Percentiles rank a stretch among this genome's conserved stretches.
Evolutionary conservation across 2,329 filamentous ascomycete species (phyloP).

Genomic region (Sporothrix mexicana): DNA sequence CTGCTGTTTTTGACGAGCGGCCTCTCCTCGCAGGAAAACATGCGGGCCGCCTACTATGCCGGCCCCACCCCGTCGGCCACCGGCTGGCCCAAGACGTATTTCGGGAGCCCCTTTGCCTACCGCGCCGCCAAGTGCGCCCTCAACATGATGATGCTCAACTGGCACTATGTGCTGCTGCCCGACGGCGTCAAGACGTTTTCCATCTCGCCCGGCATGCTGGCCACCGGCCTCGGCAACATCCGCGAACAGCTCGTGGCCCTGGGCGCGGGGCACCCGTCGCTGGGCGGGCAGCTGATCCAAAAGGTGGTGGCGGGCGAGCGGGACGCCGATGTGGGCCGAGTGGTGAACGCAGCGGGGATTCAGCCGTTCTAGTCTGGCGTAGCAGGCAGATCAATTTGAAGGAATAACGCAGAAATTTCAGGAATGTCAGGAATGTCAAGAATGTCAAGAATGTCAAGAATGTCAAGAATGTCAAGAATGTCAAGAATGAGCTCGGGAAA

Average conservation of each 20-base stretch:
- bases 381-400: background rate
- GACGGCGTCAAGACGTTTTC: slow-evolving; percentile 59
- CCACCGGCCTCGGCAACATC: slow-evolving; percentile 51
- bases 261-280: slow-evolving; percentile 38
- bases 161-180: slow-evolving; percentile 49
- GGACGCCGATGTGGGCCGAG: slow-evolving; percentile 41
- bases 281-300: slow-evolving; percentile 46
- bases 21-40: slow-evolving; percentile 46
- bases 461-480: too few relatives aligned
- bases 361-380: slow-evolving; percentile 18
- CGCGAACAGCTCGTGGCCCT: slow-evolving; percentile 36
- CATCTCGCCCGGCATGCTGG: slow-evolving; percentile 56
- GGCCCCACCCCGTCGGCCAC: slow-evolving; percentile 34
- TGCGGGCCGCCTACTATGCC: slow-evolving; percentile 17
- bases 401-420: too few relatives aligned
- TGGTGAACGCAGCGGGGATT: slow-evolving; percentile 17
- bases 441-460: too few relatives aligned
- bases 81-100: slow-evolving; percentile 50
- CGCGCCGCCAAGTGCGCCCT: slow-evolving; percentile 47
- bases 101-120: background rate
- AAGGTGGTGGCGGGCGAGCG: slow-evolving; percentile 49
- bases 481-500: too few relatives aligned
- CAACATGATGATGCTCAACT: slow-evolving; percentile 57
- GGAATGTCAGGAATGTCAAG: too few relatives aligned
- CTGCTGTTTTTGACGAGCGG: slow-evolving; percentile 58